Base-by-base conservation (phyloP, 148 eudicot genomes). In the Rhododendron williamsianum region DNA sequence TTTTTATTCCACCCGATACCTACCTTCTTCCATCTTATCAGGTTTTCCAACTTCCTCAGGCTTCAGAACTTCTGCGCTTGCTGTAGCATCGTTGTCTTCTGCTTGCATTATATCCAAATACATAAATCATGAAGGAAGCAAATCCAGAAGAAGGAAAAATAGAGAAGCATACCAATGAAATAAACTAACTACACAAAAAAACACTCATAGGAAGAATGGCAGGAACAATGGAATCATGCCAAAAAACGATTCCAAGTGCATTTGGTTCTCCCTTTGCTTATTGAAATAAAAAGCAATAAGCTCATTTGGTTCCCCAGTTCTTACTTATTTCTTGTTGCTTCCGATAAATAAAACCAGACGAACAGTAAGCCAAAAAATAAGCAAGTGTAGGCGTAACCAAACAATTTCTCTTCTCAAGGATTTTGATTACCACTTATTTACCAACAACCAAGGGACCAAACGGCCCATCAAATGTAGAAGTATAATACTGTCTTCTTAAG, bases 21-120 rank as follows among this genome's bases (percentile, higher is more conserved):
- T 82, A 93, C 98, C 96, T 92, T 88, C 93, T 19, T 90, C 96
- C 86, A 88, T 91, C 46, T 88, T 85, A 67, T 87, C 95, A 65
- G 81, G 85, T 56, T 63, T 73, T 56, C 76, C 91, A 91, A 56
- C 92, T 85, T 89, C 92, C 69, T 90, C 89, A 48, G 89, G 87
- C 52, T 87, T 87, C 85, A 69, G 58, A 71, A 89, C 91, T 54
- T 91, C 95, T 6, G 76, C 86, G 77, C 86, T 80, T 80, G 85
- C 86, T 77, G 82, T 48, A 74, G 76, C 78, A 76, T 45, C 78
- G 52, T 85, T 88, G 63, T 93, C 95, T 56, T 94, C 97, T 89
- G 90, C 88, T 84, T 81, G 33, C 69, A 84, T 79, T 80, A 18
- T n/a, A 30, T 4, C 9, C 36, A 30, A 43, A 69, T 15, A 41